These are phyloP conservation scores for Aspergillus persii DNA, from an alignment of 2,329 filamentous ascomycete species.

Conservation along the genomic window DNA sequence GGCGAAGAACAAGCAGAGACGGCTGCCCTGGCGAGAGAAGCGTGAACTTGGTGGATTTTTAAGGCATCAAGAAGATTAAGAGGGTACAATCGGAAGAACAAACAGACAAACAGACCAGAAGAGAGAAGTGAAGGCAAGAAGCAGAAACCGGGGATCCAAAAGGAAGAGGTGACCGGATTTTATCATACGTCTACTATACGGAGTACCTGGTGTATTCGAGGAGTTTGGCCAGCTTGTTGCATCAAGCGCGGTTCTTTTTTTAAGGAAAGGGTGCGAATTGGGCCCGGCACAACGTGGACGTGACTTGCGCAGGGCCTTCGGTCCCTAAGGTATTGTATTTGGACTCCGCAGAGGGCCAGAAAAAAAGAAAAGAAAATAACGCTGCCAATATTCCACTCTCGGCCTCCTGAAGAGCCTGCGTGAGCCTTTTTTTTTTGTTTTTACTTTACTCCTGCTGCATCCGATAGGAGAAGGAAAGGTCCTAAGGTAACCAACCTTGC, in stretches of 20 bases:
- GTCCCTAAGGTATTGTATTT: not conserved
- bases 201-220: conserved; percentile 25
- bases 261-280: conserved; percentile 7
- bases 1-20: conserved; percentile 16
- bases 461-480: conserved; percentile 1
- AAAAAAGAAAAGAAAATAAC: not conserved
- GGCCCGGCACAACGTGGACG: conserved; percentile 2
- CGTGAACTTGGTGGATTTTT: not conserved
- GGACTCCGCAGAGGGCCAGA: not conserved
- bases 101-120: conserved; percentile 9
- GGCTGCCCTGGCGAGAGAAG: not conserved
- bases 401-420: not conserved
- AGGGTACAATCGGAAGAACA: conserved; percentile 17
- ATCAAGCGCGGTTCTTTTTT: conserved; percentile 12
- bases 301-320: not conserved
- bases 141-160: not conserved
- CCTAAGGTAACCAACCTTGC: not conserved
- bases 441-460: not conserved
- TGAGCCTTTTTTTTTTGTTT: no score
- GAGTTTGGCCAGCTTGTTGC: conserved; percentile 16
- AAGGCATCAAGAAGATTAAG: conserved; percentile 4
- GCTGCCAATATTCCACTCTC: not conserved
- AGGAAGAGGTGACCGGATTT: conserved; percentile 1
- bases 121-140: conserved; percentile 5
- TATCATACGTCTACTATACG: conserved; percentile 24